Evolutionary conservation across 2,329 filamentous ascomycete species (phyloP), one percentile per base, ranked within the genome.

Genomic region (Paraconiothyrium sp.): DNA sequence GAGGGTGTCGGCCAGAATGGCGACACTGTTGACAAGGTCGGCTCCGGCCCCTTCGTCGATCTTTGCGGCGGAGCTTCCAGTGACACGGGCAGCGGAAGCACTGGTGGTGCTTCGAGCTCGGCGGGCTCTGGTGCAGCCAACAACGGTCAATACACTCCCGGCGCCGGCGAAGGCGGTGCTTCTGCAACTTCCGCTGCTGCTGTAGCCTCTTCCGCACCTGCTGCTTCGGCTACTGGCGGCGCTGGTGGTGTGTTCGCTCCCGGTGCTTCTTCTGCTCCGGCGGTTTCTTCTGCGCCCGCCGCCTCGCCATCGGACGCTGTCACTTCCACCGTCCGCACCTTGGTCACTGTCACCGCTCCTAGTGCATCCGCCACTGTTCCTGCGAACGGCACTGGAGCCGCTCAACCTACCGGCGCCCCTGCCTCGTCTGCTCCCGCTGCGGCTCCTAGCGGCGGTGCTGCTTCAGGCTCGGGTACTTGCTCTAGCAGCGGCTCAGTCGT

Each of bases 1-100:
- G 87, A 88, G 2, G 83, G 91, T 69, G 86, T 55, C 20, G 52
- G 52, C 37, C 4, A 55, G 39, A 46, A 92, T 0, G 92, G 92
- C 57, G 68, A 82, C 1, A 86, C 84, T 7, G 82, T 86, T 4
- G 69, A 56, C 6, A 44, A 55, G n/a, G 62, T 59, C 27, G 72
- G 71, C 1, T 56, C 49, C 8, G 75, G 72, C 16, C 70, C 73
- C 0, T 75, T 70, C 49, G 51, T 37, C 20, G 60, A 61, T 20
- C 66, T 77, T 1, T 76, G 76, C 46, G 69, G 69, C 30, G 57
- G 54, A 24, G 54, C 59, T 44, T 47, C 48, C 24, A 10, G n/a
- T 50, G 54, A 47, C 13, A 14, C 34, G 14, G 43, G 54, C 9
- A 46, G 24, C 30, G 56, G 51, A 13, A 27, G 14, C 22, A 43